Base-by-base conservation (phyloP, 257 asterid species). In the Solanum corneliomulleri region DNA sequence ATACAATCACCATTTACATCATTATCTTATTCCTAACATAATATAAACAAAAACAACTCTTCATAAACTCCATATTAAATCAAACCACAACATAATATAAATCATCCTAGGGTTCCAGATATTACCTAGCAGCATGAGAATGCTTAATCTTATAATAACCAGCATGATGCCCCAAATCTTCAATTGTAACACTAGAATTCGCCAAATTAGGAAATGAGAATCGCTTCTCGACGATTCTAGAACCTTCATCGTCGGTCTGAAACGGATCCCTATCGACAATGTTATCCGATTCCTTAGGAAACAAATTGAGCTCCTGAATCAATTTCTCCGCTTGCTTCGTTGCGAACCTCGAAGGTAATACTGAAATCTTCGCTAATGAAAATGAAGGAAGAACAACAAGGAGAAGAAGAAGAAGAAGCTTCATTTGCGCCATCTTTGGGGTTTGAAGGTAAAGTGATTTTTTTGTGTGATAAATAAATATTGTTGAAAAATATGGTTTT, bases 81-180 rank as follows among this genome's bases (percentile, higher is more conserved):
- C 77, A 70, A 8, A 39, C 13, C 31, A 81, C 1, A 52, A 20
- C 11, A 29, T 11, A 52, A 16, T 16, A 41, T 15, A 41, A 25
- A 7, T 18, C 2, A 44, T 1, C 62, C 62, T 83, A 87, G 41
- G 60, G 44, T 60, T 86, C 9, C 21, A 27, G 18, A 42, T 13
- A 15, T 81, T 45, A 96, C 99, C 94, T 96, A 74, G 98, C 99
- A 60, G 90, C 95, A 89, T 89, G 95, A 82, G 99, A 95, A 90
- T 93, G 96, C 89, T 93, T 86, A 89, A 96, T 93, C 90, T 94
- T 86, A 87, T 93, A 95, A 92, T 96, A 96, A 82, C 99, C 99
- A 35, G 99, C 98, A 92, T 96, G 95, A 69, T 96, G 98, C 25
- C 96, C 98, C 62, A 96, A 90, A 75, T 92, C 94, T 74, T 93